phyloP scores from a whole-genome alignment of 805 yeast genomes.

The Ogataea polymorpha region DNA sequence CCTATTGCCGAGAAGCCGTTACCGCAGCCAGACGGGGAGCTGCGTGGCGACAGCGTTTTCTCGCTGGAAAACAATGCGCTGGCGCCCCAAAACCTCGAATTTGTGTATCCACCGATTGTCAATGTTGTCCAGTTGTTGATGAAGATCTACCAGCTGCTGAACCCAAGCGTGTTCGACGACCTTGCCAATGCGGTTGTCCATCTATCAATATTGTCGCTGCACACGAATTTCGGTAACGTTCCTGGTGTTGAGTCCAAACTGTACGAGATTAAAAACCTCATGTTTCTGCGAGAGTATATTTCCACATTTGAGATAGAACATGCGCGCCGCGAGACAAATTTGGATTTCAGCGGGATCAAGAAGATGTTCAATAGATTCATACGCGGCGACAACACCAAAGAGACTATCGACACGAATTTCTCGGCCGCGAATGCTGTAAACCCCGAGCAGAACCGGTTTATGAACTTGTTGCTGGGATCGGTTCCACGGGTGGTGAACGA shows the following conservation, averaged over 20 bases:
- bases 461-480: constrained; percentile 43
- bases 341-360: constrained; percentile 77
- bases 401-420: constrained; percentile 19
- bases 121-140: constrained; percentile 68
- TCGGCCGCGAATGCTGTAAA: constrained; percentile 14
- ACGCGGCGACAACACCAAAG: constrained; percentile 23
- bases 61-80: constrained; percentile 9
- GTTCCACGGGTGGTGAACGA: constrained; percentile 79
- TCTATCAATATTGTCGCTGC: constrained; percentile 63
- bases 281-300: constrained; percentile 67
- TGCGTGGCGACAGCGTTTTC: constrained; percentile 14
- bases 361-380: constrained; percentile 39
- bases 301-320: constrained; percentile 76
- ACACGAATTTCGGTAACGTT: constrained; percentile 45
- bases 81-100: constrained; percentile 10
- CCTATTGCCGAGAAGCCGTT: constrained; percentile 4
- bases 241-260: constrained; percentile 61
- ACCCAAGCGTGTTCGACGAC: constrained; percentile 79
- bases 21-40: not conserved
- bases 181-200: constrained; percentile 85
- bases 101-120: constrained; percentile 64
- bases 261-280: constrained; percentile 67
- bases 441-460: constrained; percentile 14
- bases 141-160: constrained; percentile 75
- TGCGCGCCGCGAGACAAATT: constrained; percentile 63